Conservation (phyloP, 495 filamentous ascomycete species). For the Podospora pseudocomata region DNA sequence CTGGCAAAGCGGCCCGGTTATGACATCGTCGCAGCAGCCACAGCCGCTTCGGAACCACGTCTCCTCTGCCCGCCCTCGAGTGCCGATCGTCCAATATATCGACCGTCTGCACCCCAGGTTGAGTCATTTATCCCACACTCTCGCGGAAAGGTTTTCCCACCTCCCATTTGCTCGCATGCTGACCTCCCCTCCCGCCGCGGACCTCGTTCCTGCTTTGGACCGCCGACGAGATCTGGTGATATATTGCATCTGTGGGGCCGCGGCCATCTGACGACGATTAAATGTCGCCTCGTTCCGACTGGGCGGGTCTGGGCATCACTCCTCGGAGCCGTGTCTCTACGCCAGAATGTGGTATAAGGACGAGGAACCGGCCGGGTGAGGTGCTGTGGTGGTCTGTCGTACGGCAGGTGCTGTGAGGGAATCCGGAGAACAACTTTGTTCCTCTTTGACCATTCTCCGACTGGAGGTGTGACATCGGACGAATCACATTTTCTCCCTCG, state of each 20-base stretch:
- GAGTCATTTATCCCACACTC: slow-evolving; percentile 23
- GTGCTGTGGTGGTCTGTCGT: slow-evolving; percentile 1
- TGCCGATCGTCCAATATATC: slow-evolving; percentile 17
- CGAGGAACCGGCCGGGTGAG: background rate
- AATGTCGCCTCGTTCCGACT: slow-evolving; percentile 27
- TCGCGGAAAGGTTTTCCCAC: slow-evolving; percentile 15
- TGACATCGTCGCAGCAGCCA: slow-evolving; percentile 2
- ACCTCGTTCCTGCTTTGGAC: slow-evolving; percentile 12
- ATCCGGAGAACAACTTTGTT: background rate
- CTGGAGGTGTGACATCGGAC: background rate
- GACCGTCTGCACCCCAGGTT: slow-evolving; percentile 19
- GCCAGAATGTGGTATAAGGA: slow-evolving; percentile 18
- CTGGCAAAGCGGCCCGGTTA: slow-evolving; percentile 30
- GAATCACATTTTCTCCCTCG: background rate
- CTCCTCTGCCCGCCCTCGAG: slow-evolving; percentile 8
- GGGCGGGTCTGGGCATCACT: slow-evolving; percentile 6
- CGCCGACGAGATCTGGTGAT: background rate
- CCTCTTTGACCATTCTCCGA: background rate
- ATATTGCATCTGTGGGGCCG: background rate
- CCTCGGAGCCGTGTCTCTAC: background rate
- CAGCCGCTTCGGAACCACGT: slow-evolving; percentile 8
- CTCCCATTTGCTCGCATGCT: slow-evolving; percentile 6
- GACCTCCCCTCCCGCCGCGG: slow-evolving; percentile 16
- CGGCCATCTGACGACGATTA: background rate
- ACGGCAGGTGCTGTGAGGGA: background rate